Conservation (phyloP, 345 rosid genomes). For the Aquilaria yunnanensis region DNA sequence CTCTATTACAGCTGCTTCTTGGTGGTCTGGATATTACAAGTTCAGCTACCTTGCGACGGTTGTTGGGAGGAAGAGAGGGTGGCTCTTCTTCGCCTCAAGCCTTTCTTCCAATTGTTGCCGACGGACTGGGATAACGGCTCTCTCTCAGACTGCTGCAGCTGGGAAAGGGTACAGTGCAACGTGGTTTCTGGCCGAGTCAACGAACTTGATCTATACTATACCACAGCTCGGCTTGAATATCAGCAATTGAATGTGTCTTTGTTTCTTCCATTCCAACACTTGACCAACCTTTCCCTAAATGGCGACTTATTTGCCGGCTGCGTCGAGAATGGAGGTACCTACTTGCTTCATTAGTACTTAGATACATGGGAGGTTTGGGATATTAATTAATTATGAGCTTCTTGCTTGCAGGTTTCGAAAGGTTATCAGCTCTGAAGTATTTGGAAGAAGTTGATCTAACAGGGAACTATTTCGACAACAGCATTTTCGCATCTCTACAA, state of each 20-base stretch:
- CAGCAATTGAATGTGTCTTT: neutral
- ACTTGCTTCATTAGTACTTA: no score
- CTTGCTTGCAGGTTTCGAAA: neutral
- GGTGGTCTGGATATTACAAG: neutral
- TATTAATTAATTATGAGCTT: neutral
- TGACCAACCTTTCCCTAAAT: neutral
- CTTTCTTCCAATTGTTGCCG: neutral
- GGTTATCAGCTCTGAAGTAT: neutral
- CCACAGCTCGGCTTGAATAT: neutral
- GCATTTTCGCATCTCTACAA: neutral
- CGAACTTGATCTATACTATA: neutral
- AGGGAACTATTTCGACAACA: neutral
- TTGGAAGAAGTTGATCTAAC: neutral
- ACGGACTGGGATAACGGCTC: no score
- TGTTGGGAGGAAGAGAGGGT: neutral
- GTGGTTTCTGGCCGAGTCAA: neutral
- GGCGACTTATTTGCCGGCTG: neutral
- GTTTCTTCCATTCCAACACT: conserved; percentile 7
- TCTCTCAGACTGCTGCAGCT: neutral
- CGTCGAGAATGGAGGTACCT: neutral
- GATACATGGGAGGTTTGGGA: no score
- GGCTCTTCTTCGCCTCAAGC: conserved; percentile 6
- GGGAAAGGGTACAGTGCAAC: conserved; percentile 1
- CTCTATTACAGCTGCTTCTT: neutral
- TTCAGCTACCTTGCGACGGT: neutral